Base-by-base conservation (phyloP, 352 stramenopile genomes). In the Aphanomyces stellatus region DNA sequence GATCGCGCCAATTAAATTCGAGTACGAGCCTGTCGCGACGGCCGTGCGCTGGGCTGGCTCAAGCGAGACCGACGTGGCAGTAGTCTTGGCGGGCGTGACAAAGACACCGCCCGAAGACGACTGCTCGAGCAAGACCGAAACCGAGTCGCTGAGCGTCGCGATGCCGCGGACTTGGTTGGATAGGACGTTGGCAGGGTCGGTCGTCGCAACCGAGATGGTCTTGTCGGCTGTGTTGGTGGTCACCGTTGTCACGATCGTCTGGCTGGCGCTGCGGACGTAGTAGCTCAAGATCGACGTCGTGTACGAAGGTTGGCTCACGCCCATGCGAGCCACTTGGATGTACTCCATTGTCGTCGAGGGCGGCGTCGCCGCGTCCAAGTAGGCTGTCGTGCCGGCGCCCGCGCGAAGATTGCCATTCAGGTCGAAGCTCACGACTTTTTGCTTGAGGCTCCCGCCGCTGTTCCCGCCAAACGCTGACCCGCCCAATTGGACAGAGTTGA, bases 381-480 rank as follows among this genome's bases (percentile, higher is more conserved):
- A 91, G 4, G 78, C 79, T 0, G 82, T 88, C 22, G 81, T 91
- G 30, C 82, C 81, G 13, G 82, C 81, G 24, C 82, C 79, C 13
- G 76, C 78, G 67, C 79, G 78, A 2, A 90, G 65, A 17, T 59
- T 43, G 10, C 69, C 75, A 24, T 73, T 62, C 7, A 27, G 72
- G 46, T 69, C 72, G 48, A 80, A 76, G 30, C 53, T 67, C 46
- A 71, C 33, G 34, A 53, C 19, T n/a, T 66, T 56, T 15, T 67
- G 27, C 17, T 67, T 57, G 43, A 33, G 19, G 31, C 13, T n/a
- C 37, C 37, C 37, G n/a, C n/a, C 55, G 22, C 17, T 41, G 2
- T 4, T 34, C 6, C 10, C 30, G 1, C 15, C 28, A 30, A 35
- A 57, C 17, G 30, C 22, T 11, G 19, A 30, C 13, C 19, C 33